phyloP scores from a whole-genome alignment of 1,139 yeast genomes.

The Entelexis sorbosivorans region DNA sequence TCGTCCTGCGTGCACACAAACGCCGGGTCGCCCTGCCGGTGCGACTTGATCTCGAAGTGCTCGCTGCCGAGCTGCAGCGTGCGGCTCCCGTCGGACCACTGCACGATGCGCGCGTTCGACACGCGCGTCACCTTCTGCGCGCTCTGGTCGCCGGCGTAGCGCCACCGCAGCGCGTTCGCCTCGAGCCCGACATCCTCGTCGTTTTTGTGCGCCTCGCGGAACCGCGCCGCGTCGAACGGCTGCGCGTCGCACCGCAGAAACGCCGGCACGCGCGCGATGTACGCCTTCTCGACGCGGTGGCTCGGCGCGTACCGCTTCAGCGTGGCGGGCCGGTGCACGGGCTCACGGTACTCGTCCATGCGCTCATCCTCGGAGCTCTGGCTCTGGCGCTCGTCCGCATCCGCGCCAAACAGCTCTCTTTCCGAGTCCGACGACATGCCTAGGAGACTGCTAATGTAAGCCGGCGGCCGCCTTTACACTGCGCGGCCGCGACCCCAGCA shows the following conservation, averaged over 20 bases:
- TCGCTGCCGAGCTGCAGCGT: constrained; percentile 83
- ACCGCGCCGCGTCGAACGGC: constrained; percentile 65
- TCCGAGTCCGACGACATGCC: constrained; percentile 17
- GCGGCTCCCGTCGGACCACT: constrained; percentile 88
- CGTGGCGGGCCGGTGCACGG: constrained; percentile 13
- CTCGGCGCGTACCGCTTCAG: constrained; percentile 22
- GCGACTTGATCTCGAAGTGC: constrained; percentile 54
- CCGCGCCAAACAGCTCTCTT: constrained; percentile 18
- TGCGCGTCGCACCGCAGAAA: constrained; percentile 72
- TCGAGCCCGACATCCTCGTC: constrained; percentile 43
- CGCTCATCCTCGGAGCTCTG: constrained; percentile 10
- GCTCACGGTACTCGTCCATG: constrained; percentile 8
- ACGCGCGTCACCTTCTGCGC: constrained; percentile 40
- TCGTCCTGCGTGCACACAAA: constrained; percentile 59
- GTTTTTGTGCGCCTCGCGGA: constrained; percentile 34
- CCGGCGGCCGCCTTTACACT: background rate
- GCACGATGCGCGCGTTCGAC: constrained; percentile 77
- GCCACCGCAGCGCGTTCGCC: constrained; percentile 86
- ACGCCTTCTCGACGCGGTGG: constrained; percentile 17
- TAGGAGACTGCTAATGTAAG: constrained; percentile 2
- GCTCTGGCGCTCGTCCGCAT: constrained; percentile 6
- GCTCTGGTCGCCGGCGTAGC: constrained; percentile 60
- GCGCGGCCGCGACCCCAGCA: no score
- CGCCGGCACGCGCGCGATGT: constrained; percentile 61
- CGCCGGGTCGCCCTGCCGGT: constrained; percentile 47